Percentiles rank a stretch among this genome's conserved stretches.
Conservation (phyloP, 2,329 filamentous ascomycete genomes). For the Alternaria consortialis region DNA sequence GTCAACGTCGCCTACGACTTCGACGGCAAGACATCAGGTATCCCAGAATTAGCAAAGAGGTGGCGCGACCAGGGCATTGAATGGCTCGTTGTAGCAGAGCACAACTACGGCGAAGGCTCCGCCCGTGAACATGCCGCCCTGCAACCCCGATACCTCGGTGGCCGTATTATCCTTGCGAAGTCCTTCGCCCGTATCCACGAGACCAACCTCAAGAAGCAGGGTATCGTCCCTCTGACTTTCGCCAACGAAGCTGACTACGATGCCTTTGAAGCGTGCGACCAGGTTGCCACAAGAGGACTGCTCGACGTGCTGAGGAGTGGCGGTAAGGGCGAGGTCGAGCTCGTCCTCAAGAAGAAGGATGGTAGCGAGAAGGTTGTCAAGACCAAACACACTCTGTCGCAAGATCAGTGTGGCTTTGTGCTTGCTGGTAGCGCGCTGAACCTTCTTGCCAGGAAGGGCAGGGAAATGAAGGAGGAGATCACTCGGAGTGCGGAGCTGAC, state of each 20-base stretch:
- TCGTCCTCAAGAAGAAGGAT: conserved; percentile 62
- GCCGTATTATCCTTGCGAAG: conserved; percentile 83
- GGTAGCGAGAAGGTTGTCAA: conserved; percentile 75
- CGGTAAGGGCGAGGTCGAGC: conserved; percentile 77
- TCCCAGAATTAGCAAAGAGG: conserved; percentile 83
- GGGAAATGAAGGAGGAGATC: conserved; percentile 48
- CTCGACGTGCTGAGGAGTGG: conserved; percentile 80
- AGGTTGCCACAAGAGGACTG: conserved; percentile 82
- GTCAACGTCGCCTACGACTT: conserved; percentile 92
- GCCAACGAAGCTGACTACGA: conserved; percentile 89
- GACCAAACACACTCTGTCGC: conserved; percentile 86
- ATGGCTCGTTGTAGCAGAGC: conserved; percentile 96
- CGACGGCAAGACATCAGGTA: conserved; percentile 76
- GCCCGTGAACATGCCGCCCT: conserved; percentile 89
- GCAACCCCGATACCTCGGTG: conserved; percentile 89
- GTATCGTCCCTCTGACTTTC: conserved; percentile 93
- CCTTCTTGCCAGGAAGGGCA: conserved; percentile 73
- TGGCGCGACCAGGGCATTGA: conserved; percentile 80
- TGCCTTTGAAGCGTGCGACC: conserved; percentile 80
- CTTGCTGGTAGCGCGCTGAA: conserved; percentile 94
- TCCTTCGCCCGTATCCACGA: conserved; percentile 93
- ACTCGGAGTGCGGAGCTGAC: conserved; percentile 49
- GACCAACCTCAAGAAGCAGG: conserved; percentile 97
- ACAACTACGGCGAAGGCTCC: conserved; percentile 95
- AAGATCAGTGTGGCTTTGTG: conserved; percentile 92